These are phyloP conservation scores for Aciculosporium take DNA, from an alignment of 2,329 filamentous ascomycete species.

Conservation along the genomic window DNA sequence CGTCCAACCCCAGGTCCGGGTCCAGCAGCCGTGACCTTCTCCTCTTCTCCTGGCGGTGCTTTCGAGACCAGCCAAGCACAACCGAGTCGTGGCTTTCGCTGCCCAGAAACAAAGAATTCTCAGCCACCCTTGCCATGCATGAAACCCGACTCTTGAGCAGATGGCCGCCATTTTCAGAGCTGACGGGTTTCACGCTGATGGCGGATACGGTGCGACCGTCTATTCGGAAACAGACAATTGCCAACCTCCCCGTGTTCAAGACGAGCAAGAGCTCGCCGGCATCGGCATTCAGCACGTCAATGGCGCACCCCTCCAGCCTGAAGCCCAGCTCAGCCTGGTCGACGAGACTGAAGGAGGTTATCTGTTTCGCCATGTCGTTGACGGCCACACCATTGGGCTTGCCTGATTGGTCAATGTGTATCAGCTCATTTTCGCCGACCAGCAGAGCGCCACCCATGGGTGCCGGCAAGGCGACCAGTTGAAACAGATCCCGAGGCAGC, in stretches of 20 bases:
- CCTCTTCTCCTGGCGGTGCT: constrained; percentile 47
- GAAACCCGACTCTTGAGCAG: constrained; percentile 50
- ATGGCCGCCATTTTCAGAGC: constrained; percentile 46
- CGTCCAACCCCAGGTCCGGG: constrained; percentile 33
- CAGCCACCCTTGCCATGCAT: constrained; percentile 54
- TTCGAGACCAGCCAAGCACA: constrained; percentile 65
- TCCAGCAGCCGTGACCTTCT: constrained; percentile 48
- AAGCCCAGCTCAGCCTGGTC: constrained; percentile 75
- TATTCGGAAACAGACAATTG: constrained; percentile 66
- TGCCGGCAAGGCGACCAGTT: constrained; percentile 66
- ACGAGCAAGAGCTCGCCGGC: constrained; percentile 76
- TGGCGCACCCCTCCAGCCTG: constrained; percentile 64
- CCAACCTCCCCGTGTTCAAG: constrained; percentile 59
- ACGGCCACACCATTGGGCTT: constrained; percentile 87
- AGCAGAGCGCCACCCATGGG: constrained; percentile 83
- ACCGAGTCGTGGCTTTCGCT: constrained; percentile 73
- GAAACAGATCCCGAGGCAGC: constrained; percentile 76
- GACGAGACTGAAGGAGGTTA: constrained; percentile 68
- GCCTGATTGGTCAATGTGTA: constrained; percentile 91
- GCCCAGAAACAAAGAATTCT: constrained; percentile 65
- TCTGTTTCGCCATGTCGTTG: constrained; percentile 74
- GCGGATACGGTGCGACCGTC: constrained; percentile 87
- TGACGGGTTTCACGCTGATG: constrained; percentile 55
- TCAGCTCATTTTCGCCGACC: constrained; percentile 75
- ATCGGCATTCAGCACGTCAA: constrained; percentile 64